These are phyloP conservation scores for Termitomyces sp. DNA, from an alignment of 768 basidiomycete genomes.

Conservation along the genomic window DNA sequence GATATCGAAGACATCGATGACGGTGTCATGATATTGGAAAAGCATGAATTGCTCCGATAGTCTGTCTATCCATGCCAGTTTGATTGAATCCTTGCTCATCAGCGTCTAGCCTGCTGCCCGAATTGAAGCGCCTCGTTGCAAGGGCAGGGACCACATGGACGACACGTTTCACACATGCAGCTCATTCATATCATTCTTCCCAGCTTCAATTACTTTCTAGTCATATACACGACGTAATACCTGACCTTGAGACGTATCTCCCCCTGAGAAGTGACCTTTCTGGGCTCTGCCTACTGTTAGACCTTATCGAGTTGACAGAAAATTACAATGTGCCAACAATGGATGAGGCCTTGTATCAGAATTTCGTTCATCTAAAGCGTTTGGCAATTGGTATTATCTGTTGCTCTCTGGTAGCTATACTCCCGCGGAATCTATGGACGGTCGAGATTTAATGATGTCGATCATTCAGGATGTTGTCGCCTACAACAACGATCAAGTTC, in stretches of 20 bases:
- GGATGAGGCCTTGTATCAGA: conserved; percentile 16
- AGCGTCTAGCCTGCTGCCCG: conserved; percentile 31
- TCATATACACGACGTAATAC: conserved; percentile 21
- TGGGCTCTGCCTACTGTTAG: conserved; percentile 44
- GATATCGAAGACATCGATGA: conserved; percentile 6
- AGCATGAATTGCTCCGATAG: conserved; percentile 30
- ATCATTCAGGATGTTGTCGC: conserved; percentile 50
- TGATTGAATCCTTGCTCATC: conserved; percentile 4
- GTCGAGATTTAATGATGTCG: conserved; percentile 2
- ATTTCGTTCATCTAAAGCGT: conserved; percentile 28
- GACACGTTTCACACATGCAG: conserved; percentile 32
- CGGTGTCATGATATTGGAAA: conserved; percentile 8
- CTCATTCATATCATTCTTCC: conserved; percentile 29
- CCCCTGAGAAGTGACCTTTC: conserved; percentile 39
- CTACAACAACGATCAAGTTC: conserved; percentile 41
- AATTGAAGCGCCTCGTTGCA: conserved; percentile 27
- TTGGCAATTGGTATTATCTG: conserved; percentile 45
- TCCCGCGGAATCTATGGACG: neutral
- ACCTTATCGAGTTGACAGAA: conserved; percentile 47
- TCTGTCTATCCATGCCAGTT: conserved; percentile 19
- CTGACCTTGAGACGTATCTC: conserved; percentile 43
- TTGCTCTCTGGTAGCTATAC: conserved; percentile 43
- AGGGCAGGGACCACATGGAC: conserved; percentile 33
- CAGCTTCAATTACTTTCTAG: conserved; percentile 23
- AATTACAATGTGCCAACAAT: conserved; percentile 34